Conservation (phyloP, 139 green algal species). For the Limnomonas spitsbergensis region DNA sequence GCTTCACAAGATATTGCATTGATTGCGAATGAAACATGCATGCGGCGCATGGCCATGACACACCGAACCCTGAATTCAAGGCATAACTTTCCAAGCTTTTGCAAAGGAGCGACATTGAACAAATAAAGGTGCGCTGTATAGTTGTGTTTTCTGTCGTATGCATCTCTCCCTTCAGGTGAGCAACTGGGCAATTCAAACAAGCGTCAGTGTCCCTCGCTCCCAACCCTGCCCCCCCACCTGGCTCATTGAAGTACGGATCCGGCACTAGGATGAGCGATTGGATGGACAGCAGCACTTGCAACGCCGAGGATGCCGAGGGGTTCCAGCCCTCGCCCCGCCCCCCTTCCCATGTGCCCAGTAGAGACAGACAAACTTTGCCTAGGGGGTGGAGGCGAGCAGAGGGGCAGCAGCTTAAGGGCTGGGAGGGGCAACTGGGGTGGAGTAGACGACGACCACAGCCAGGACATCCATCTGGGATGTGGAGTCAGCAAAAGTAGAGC, state of each 20-base stretch:
- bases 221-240: constrained; percentile 16
- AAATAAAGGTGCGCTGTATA: background rate
- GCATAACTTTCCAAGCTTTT: too few relatives aligned
- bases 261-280: constrained; percentile 82
- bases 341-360: constrained; percentile 82
- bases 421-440: background rate
- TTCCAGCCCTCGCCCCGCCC: constrained; percentile 73
- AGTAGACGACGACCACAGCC: too few relatives aligned
- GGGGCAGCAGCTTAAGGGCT: constrained; percentile 10
- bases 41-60: too few relatives aligned
- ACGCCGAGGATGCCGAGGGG: constrained; percentile 53
- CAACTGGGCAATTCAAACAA: background rate
- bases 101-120: background rate
- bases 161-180: background rate
- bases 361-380: constrained; percentile 75
- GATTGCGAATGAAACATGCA: too few relatives aligned
- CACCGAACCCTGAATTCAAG: too few relatives aligned
- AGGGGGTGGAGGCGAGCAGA: too few relatives aligned
- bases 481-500: background rate
- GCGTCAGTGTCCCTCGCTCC: background rate
- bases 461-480: too few relatives aligned
- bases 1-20: too few relatives aligned
- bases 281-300: constrained; percentile 81
- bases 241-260: constrained; percentile 86
- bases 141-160: too few relatives aligned